Evolutionary conservation across 495 filamentous ascomycete genomes (phyloP), one percentile per base, ranked within the genome.

Genomic region (Xylaria palmicola): DNA sequence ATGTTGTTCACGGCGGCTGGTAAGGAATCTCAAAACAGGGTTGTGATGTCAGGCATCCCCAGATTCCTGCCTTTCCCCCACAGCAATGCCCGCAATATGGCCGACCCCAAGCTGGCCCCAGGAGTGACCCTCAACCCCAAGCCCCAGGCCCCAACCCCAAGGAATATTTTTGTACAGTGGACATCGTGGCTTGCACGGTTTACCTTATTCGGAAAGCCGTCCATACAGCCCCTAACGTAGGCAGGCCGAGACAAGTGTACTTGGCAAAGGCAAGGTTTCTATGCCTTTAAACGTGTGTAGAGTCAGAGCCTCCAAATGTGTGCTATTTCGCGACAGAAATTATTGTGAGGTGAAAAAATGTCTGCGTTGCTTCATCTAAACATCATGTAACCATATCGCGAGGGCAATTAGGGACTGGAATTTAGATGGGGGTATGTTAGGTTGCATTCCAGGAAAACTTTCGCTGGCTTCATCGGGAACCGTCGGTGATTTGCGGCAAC

Each of bases 41-140:
- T n/a, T n/a, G n/a, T n/a, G n/a, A n/a, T n/a, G n/a, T n/a, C 37
- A 34, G 40, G 17, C 9, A 30, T 26, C 36, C 51, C 34, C 55
- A n/a, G 52, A 55, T 55, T 55, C 51, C 17, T 52, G 17, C 41
- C 29, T n/a, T 32, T 44, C 34, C 53, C 53, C 53, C 53, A 39
- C 53, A 56, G 44, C 24, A 27, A 55, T 19, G 24, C 20, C 30
- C 32, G 24, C 36, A 24, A 34, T 34, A 17, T 26, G 10, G 51
- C 51, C 51, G 17, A 19, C 8, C 22, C 6, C 17, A 6, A 26
- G 6, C 19, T 19, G 13, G 43, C 6, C 19, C 51, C 34, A n/a
- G n/a, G n/a, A n/a, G n/a, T n/a, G n/a, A n/a, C n/a, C n/a, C n/a
- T n/a, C n/a, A n/a, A n/a, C n/a, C n/a, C n/a, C n/a, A n/a, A n/a